Evolutionary conservation across 1,284 basidiomycete genomes (phyloP), one percentile per base, ranked within the genome.

Genomic region (Ganoderma boninense): DNA sequence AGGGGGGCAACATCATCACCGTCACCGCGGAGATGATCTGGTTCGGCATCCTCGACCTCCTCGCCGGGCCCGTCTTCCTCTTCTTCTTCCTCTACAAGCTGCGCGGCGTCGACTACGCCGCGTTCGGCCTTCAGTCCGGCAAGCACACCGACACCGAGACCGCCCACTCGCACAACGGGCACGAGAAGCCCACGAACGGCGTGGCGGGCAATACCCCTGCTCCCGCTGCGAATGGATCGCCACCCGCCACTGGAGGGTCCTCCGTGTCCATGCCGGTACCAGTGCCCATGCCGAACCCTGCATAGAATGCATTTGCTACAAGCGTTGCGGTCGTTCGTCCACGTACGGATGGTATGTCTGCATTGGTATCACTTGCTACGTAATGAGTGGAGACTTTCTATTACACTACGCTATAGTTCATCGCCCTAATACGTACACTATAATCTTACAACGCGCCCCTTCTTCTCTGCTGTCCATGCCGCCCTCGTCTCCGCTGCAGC

Each of bases 31-130:
- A 84, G 76, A 84, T 84, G 84, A 78, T 87, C 65, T 90, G 87
- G 80, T 91, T 90, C 78, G 90, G 89, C 69, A 80, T 90, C 66
- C 84, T 91, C 66, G 90, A 91, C 77, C 66, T 91, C 29, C 69
- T 90, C 74, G 84, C 87, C 73, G 89, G 86, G 71, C 87, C 87
- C 16, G 77, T 87, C 66, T 88, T 86, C 78, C 76, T 84, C n/a
- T 66, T 81, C 68, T 68, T 76, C 64, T 82, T 79, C 74, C 74
- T 85, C 63, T 79, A 64, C 38, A 70, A 72, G 13, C 62, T 85
- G 57, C 68, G 75, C 23, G 67, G 29, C n/a, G 74, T 83, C 63
- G 78, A 80, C 69, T 77, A 78, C 52, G 67, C 59, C 29, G 46
- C 74, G 6, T 78, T 82, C 62, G 79, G 76, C 60, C 71, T 82